Conservation (phyloP, 148 eudicot species). For the Beta vulgaris region DNA sequence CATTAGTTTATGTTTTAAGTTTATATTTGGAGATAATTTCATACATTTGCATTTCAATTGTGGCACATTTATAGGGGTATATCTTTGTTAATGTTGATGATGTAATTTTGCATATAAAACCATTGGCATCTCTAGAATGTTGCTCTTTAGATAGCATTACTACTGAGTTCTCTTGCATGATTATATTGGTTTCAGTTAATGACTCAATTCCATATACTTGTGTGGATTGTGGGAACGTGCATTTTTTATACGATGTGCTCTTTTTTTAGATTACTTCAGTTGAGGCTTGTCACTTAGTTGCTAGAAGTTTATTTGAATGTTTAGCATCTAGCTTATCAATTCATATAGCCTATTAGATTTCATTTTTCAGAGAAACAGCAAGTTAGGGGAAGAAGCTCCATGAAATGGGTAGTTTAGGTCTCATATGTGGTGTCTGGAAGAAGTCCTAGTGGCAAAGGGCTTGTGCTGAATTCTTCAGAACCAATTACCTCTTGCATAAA, state of each 20-base stretch:
- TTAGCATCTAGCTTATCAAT: neutral
- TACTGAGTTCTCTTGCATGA: neutral
- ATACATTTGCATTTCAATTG: neutral
- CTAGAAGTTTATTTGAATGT: neutral
- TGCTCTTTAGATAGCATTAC: neutral
- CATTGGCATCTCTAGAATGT: neutral
- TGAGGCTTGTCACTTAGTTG: neutral
- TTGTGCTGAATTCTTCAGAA: neutral
- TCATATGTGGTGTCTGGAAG: neutral
- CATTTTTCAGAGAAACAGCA: neutral
- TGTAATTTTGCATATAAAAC: neutral
- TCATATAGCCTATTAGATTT: neutral
- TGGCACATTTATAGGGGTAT: neutral
- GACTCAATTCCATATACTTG: no score
- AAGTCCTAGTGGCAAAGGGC: neutral
- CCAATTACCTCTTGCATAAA: neutral
- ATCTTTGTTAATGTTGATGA: neutral
- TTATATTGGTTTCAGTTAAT: neutral
- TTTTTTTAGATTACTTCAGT: neutral
- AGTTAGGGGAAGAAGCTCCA: neutral
- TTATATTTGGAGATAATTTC: no score
- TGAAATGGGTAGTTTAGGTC: no score
- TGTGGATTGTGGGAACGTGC: no score
- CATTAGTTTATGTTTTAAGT: no score
- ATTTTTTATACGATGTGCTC: neutral